A percentile compares a stretch with the other conserved stretches of the same genome.
These are phyloP conservation scores for Rhodosporidiobolus sp. DNA, from an alignment of 768 basidiomycete species.

Conservation along the genomic window DNA sequence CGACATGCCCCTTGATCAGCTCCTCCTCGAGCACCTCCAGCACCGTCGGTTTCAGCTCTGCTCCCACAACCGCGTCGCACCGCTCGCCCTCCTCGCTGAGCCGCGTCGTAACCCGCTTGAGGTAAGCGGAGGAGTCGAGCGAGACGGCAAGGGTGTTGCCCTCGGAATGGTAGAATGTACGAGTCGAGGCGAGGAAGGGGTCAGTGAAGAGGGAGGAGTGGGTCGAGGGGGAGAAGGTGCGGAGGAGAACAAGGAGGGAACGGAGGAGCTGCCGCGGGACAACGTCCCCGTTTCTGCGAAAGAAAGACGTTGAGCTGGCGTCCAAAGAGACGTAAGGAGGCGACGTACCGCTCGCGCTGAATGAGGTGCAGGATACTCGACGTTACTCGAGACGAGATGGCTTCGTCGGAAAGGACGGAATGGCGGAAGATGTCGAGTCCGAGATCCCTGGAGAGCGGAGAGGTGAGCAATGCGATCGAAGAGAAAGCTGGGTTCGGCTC, in stretches of 20 bases:
- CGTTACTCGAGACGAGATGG: slow-evolving; percentile 54
- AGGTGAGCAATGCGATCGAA: background rate
- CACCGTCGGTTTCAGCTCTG: slow-evolving; percentile 52
- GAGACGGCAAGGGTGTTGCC: slow-evolving; percentile 64
- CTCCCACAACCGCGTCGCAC: slow-evolving; percentile 23
- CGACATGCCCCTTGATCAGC: slow-evolving; percentile 57
- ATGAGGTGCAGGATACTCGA: slow-evolving; percentile 58
- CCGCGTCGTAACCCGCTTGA: slow-evolving; percentile 66
- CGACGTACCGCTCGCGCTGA: slow-evolving; percentile 57
- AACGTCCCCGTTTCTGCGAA: slow-evolving; percentile 73
- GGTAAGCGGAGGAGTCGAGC: slow-evolving; percentile 66
- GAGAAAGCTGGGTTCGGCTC: background rate
- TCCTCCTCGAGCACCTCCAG: slow-evolving; percentile 57
- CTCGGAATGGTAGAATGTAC: slow-evolving; percentile 71
- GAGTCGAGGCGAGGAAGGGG: slow-evolving; percentile 68
- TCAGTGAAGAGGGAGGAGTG: slow-evolving; percentile 81
- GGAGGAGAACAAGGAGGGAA: slow-evolving; percentile 47
- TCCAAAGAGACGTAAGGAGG: background rate
- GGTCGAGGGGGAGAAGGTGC: slow-evolving; percentile 52
- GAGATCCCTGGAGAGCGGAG: slow-evolving; percentile 51
- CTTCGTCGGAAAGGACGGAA: slow-evolving; percentile 56
- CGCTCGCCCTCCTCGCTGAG: slow-evolving; percentile 70
- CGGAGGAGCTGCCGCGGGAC: slow-evolving; percentile 89
- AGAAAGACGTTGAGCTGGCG: background rate
- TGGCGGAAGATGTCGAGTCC: slow-evolving; percentile 59